Base-by-base conservation (phyloP, 192 early-diverging fungal species). In the Glomus cerebriforme region DNA sequence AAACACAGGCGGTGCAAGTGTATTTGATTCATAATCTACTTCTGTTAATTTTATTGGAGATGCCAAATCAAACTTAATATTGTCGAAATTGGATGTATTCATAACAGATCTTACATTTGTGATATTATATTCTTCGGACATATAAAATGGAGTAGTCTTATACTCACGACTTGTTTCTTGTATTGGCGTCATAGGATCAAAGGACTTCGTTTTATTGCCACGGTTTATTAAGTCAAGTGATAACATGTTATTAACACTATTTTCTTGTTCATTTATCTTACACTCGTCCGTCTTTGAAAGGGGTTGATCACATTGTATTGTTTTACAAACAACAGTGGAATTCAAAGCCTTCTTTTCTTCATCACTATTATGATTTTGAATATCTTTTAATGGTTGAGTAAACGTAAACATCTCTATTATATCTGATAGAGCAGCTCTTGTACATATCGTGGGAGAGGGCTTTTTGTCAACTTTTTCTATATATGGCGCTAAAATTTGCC, bases 401-500 rank as follows among this genome's bases (percentile, higher is more conserved):
- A 75, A 75, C 1, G 24, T 78, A 34, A 75, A 75, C 26, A 78
- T 22, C n/a, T 67, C 63, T 26, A 47, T 35, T 78, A 78, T 66
- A 49, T 78, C 76, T 22, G 76, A 63, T 31, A 78, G 34, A 9
- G 64, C 76, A 35, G 35, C 63, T 49, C 64, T 78, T 3, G 76
- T 78, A 32, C 66, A 47, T 31, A 78, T 66, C 4, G 76, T 78
- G 13, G 76, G 76, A 12, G 76, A 78, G 1, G 76, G 76, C 19
- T 73, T 73, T 73, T 78, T 45, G 64, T 27, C 29, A 31, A 63
- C 15, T 75, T 37, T 43, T 26, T 76, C 34, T 26, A 49, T 7
- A 35, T 34, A 37, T n/a, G 74, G 1, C 7, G 47, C 15, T 27
- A 63, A 43, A 7, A 26, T 62, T 24, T 37, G 6, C 0, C 39